These are phyloP conservation scores for Lotus japonicus DNA, from an alignment of 306 rosid species.

Conservation along the genomic window DNA sequence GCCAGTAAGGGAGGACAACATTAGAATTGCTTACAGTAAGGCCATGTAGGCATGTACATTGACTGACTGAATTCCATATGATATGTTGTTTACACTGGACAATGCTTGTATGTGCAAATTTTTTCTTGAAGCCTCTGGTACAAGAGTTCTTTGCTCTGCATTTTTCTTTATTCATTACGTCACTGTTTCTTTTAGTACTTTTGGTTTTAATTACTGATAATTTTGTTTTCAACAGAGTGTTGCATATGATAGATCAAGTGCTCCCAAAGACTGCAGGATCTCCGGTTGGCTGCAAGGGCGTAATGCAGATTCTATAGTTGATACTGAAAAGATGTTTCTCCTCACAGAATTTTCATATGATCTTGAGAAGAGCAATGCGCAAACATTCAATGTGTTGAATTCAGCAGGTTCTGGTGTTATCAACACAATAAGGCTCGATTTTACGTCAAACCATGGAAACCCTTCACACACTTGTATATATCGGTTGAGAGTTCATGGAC, in stretches of 20 bases:
- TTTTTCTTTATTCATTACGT: not conserved
- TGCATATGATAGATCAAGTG: slow-evolving; percentile 80
- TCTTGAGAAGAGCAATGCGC: slow-evolving; percentile 94
- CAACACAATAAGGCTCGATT: slow-evolving; percentile 73
- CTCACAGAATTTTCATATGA: slow-evolving; percentile 65
- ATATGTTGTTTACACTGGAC: not conserved
- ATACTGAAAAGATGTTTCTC: slow-evolving; percentile 42
- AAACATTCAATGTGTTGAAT: slow-evolving; percentile 55
- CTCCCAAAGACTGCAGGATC: slow-evolving; percentile 83
- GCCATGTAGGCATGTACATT: no score
- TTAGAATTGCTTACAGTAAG: not conserved
- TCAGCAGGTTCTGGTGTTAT: slow-evolving; percentile 37
- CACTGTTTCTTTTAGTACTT: not conserved
- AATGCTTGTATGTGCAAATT: not conserved
- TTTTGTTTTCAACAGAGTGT: slow-evolving; percentile 55
- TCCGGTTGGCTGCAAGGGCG: slow-evolving; percentile 78
- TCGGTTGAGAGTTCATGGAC: slow-evolving; percentile 89
- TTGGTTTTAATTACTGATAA: not conserved
- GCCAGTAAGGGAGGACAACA: not conserved
- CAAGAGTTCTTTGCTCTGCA: no score
- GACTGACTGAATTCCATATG: not conserved
- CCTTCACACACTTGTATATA: slow-evolving; percentile 91
- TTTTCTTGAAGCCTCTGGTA: no score
- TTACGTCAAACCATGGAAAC: slow-evolving; percentile 83
- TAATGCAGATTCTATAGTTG: slow-evolving; percentile 22